phyloP scores from a whole-genome alignment of 202 grass and related monocot species.

The Setaria viridis region DNA sequence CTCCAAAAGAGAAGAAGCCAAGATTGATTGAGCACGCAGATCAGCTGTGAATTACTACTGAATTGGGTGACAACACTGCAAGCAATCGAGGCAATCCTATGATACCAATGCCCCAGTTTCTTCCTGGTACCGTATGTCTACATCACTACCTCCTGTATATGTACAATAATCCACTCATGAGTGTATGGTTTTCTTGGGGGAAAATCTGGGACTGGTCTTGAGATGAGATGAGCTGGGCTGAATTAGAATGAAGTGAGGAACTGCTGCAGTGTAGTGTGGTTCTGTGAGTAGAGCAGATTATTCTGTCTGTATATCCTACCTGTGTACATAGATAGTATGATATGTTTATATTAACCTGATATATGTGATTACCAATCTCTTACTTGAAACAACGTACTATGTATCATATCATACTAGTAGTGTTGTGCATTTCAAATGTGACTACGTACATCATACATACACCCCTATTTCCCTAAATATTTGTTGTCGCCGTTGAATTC shows the following conservation, averaged over 20 bases:
- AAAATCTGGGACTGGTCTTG: neutral
- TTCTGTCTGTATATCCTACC: neutral
- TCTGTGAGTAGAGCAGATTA: slow-evolving; percentile 19
- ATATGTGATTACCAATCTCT: neutral
- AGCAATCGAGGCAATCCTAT: slow-evolving; percentile 2
- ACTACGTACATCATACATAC: too few species aligned
- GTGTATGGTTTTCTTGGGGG: neutral
- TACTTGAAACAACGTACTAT: too few species aligned
- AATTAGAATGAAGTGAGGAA: slow-evolving; percentile 41
- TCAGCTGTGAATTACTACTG: neutral
- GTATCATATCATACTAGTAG: too few species aligned
- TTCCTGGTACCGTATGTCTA: slow-evolving; percentile 22
- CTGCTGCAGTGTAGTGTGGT: slow-evolving; percentile 22
- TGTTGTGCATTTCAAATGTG: too few species aligned
- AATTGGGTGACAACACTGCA: neutral
- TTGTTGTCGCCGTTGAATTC: too few species aligned
- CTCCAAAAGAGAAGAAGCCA: slow-evolving; percentile 55
- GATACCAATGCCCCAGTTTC: neutral
- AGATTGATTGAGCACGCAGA: slow-evolving; percentile 42
- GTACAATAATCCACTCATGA: neutral
- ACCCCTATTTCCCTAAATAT: too few species aligned
- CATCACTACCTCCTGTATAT: slow-evolving; percentile 16
- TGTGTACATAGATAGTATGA: slow-evolving; percentile 37
- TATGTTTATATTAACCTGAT: neutral
- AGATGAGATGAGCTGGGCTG: neutral